These are phyloP conservation scores for Grosmannia serpens DNA, from an alignment of 2,329 filamentous ascomycete genomes.

Conservation along the genomic window DNA sequence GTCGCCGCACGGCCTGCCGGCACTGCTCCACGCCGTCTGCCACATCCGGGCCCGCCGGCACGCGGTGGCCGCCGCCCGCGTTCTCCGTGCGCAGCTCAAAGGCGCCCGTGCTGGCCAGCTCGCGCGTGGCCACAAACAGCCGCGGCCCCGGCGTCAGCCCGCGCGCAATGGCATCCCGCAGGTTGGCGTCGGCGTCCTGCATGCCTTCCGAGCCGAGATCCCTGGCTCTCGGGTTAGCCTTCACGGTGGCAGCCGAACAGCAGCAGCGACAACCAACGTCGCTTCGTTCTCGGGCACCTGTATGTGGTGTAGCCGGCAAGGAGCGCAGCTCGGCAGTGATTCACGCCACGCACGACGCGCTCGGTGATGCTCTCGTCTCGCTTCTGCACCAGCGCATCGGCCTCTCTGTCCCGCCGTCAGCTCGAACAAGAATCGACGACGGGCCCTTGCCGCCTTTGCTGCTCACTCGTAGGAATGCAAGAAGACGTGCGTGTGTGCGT, in stretches of 20 bases:
- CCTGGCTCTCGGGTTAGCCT: slow-evolving; percentile 5
- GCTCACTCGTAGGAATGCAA: slow-evolving; percentile 34
- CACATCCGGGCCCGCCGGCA: slow-evolving; percentile 27
- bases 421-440: background rate
- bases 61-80: slow-evolving; percentile 18
- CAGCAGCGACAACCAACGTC: no score
- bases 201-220: slow-evolving; percentile 44
- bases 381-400: slow-evolving; percentile 34
- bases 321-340: slow-evolving; percentile 39
- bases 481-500: slow-evolving; percentile 46
- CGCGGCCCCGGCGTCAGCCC: slow-evolving; percentile 42
- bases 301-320: slow-evolving; percentile 48
- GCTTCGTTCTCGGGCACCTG: slow-evolving; percentile 3
- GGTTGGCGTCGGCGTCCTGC: slow-evolving; percentile 34
- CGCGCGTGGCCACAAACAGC: slow-evolving; percentile 42
- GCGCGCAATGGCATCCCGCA: slow-evolving; percentile 42
- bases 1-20: slow-evolving; percentile 31
- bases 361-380: slow-evolving; percentile 48
- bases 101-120: slow-evolving; percentile 35
- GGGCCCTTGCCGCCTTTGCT: background rate
- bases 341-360: slow-evolving; percentile 39
- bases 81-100: slow-evolving; percentile 40
- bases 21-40: slow-evolving; percentile 37
- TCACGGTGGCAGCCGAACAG: background rate
- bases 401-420: slow-evolving; percentile 21